Evolutionary conservation across 345 rosid species (phyloP).

Genomic region (Linum usitatissimum): DNA sequence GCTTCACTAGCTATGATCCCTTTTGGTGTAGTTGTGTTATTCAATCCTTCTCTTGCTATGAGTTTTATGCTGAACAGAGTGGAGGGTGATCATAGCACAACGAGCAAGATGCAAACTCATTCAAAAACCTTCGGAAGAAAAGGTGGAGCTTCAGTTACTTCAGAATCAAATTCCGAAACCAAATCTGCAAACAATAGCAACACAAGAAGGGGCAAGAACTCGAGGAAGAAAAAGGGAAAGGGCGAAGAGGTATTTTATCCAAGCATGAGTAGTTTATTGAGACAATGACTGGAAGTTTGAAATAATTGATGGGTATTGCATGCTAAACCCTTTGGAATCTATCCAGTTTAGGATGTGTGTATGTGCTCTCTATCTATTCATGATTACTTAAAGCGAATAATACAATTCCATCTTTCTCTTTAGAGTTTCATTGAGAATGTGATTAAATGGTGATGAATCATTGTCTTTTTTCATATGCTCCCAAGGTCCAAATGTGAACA

Average conservation of each 20-base stretch:
- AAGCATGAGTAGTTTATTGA: background rate
- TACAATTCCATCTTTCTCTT: no score
- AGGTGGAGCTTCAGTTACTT: background rate
- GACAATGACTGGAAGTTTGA: background rate
- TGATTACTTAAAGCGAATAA: background rate
- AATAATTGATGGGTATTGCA: background rate
- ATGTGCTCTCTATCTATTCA: background rate
- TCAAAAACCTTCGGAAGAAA: background rate
- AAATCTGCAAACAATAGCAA: background rate
- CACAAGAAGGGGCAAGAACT: background rate
- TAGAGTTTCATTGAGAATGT: background rate
- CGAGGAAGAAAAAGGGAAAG: background rate
- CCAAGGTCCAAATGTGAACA: background rate
- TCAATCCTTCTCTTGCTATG: no score
- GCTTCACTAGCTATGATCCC: background rate
- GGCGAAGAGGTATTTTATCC: background rate
- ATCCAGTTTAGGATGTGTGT: background rate
- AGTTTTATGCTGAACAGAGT: background rate
- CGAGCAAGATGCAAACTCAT: background rate
- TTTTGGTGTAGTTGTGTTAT: background rate
- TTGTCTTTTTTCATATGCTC: background rate
- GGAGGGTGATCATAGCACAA: background rate
- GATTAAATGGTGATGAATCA: background rate
- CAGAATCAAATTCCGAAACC: background rate
- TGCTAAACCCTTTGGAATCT: background rate